Base-by-base conservation (phyloP, 2,329 filamentous ascomycete genomes). In the Dendryphion nanum region DNA sequence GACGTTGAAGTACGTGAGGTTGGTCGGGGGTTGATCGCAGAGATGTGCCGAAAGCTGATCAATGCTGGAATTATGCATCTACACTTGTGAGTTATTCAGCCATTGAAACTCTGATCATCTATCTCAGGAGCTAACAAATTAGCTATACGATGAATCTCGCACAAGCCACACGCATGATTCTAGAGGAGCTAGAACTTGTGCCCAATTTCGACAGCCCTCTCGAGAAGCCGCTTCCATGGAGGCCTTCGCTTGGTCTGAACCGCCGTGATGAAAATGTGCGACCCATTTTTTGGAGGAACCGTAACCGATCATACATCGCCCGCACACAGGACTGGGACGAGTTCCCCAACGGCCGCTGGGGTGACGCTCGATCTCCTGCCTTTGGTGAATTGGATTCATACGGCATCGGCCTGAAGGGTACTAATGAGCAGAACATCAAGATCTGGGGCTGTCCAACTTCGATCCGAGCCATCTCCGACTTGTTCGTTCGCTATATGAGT, bases 301-400 rank as follows among this genome's bases (percentile, higher is more conserved):
- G 93, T 41, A 93, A 95, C 69, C 89, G 93, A 61, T 95, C 90
- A 4, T 98, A 98, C 57, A 83, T 98, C 38, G 83, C 89, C 39
- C 88, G 93, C 38, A 98, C 93, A 1, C 90, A 96, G 63, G 91
- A 96, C 53, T 98, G 93, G 93, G 93, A 98, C 57, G 93, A 98
- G 66, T 98, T 96, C 57, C 93, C 93, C 39, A 98, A 98, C 74
- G 93, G 93, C 32, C 86, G 93, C 67, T 98, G 93, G 93, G 94
- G 93, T 69, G 93, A 98, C 67, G 91, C 90, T 36, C 81, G 93
- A 48, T 97, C 91, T 41, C 93, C 93, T 44, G 93, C 93, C 35
- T 98, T 96, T 59, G 93, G 93, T 57, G 89, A 96, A 67, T 74
- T 97, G 36, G 91, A 97, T 67, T 83, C 89, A 6, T 97, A 98